Percentiles rank a stretch among this genome's conserved stretches.
phyloP scores from a whole-genome alignment of 371 early-diverging fungal species.

The Mortierella sp. region DNA sequence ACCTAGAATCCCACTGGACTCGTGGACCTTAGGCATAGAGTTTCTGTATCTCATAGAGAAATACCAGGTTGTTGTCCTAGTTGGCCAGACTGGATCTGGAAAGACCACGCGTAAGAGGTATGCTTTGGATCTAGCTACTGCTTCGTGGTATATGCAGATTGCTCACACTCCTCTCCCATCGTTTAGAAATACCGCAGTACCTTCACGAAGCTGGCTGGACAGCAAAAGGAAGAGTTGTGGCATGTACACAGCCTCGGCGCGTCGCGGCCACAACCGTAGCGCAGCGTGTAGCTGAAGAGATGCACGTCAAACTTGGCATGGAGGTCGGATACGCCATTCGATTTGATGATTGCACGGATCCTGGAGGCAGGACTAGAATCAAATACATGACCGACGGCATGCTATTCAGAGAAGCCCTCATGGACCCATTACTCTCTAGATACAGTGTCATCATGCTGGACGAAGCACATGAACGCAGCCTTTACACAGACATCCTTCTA shows the following conservation, averaged over 20 bases:
- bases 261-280: conserved; percentile 95
- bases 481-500: conserved; percentile 94
- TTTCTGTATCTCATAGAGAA: conserved; percentile 70
- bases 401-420: conserved; percentile 80
- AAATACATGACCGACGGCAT: conserved; percentile 96
- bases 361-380: conserved; percentile 74
- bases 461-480: conserved; percentile 96
- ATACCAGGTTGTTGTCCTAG: conserved; percentile 76
- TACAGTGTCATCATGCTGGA: conserved; percentile 88
- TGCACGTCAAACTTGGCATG: conserved; percentile 65
- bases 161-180: no score
- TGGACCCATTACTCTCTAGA: conserved; percentile 67
- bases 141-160: neutral
- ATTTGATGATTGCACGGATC: conserved; percentile 76
- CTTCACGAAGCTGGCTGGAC: conserved; percentile 79
- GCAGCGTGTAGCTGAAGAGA: conserved; percentile 84
- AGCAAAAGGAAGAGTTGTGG: conserved; percentile 68
- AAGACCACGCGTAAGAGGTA: conserved; percentile 88
- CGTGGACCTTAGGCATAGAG: conserved; percentile 55
- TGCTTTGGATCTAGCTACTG: no score
- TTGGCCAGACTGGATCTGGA: conserved; percentile 90
- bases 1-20: no score
- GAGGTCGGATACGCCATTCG: conserved; percentile 89
- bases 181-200: conserved; percentile 84
- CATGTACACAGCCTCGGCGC: conserved; percentile 85